Conservation (phyloP, 768 basidiomycete genomes). For the Hypsizygus marmoreus region DNA sequence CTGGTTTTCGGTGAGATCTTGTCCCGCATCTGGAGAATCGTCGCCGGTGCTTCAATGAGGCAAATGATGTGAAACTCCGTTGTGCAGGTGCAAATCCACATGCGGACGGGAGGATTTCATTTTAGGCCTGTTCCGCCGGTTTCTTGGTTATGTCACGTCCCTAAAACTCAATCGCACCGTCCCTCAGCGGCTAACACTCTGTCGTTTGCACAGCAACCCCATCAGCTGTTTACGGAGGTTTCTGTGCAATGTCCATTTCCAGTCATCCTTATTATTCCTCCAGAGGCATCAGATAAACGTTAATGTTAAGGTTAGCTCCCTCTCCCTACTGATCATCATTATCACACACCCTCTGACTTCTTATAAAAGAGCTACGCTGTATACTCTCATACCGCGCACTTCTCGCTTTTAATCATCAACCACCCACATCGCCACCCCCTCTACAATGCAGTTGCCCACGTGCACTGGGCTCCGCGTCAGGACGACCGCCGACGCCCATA, state of each 20-base stretch:
- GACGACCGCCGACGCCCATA: constrained; percentile 65
- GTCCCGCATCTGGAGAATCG: not conserved
- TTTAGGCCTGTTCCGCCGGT: constrained; percentile 10
- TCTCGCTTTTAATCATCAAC: constrained; percentile 10
- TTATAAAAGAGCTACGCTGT: constrained; percentile 17
- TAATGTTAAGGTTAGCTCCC: constrained; percentile 28
- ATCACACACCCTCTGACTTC: constrained; percentile 15
- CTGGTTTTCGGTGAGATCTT: not conserved
- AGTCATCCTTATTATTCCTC: constrained; percentile 11
- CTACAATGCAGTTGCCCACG: constrained; percentile 66
- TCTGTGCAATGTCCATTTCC: constrained; percentile 12
- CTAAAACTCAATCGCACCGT: constrained; percentile 25
- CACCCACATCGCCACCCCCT: constrained; percentile 6
- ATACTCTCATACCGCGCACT: constrained; percentile 6
- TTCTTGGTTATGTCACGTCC: constrained; percentile 19
- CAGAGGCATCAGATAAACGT: constrained; percentile 19
- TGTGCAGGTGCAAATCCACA: not conserved
- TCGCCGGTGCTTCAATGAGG: constrained; percentile 7
- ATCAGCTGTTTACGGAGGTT: constrained; percentile 17
- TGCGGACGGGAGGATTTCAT: not conserved
- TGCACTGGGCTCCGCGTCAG: constrained; percentile 65
- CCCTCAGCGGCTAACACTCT: constrained; percentile 13
- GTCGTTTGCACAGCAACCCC: constrained; percentile 20
- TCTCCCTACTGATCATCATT: constrained; percentile 25
- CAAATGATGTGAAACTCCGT: not conserved